Percentiles rank a stretch among this genome's conserved stretches.
Evolutionary conservation across 768 basidiomycete genomes (phyloP).

Genomic region (Mycena crocata): DNA sequence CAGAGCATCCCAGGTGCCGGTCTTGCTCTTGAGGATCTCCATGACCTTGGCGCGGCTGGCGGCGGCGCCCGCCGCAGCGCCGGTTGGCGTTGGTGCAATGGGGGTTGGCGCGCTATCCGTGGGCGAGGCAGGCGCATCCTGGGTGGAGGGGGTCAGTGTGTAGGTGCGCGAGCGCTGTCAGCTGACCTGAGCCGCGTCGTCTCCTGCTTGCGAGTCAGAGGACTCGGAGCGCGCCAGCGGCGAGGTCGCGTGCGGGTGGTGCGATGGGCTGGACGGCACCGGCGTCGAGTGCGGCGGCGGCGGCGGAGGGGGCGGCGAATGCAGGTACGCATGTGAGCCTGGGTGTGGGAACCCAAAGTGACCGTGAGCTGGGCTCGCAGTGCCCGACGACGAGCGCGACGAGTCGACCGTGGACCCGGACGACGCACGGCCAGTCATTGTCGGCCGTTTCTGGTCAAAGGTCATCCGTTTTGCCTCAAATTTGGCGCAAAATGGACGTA

Average conservation of each 20-base stretch:
- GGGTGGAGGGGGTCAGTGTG: constrained; percentile 20
- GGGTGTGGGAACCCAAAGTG: constrained; percentile 38
- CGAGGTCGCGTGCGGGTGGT: constrained; percentile 19
- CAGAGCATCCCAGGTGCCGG: constrained; percentile 71
- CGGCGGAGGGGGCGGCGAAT: constrained; percentile 15
- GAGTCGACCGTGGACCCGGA: constrained; percentile 47
- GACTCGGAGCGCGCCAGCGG: constrained; percentile 16
- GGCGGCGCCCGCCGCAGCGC: not conserved
- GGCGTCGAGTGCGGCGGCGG: constrained; percentile 25
- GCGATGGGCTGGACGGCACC: constrained; percentile 36
- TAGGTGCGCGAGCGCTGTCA: not conserved
- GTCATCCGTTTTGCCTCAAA: constrained; percentile 5
- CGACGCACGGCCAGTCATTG: constrained; percentile 23
- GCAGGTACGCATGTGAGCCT: constrained; percentile 19
- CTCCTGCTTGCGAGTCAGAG: not conserved
- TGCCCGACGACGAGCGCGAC: constrained; percentile 61
- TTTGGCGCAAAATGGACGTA: constrained; percentile 46
- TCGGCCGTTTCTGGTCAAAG: constrained; percentile 60
- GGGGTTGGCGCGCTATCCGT: constrained; percentile 27
- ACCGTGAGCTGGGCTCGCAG: constrained; percentile 58
- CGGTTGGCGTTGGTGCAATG: constrained; percentile 35
- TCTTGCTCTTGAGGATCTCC: constrained; percentile 68
- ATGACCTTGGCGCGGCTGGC: constrained; percentile 57
- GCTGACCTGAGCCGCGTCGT: constrained; percentile 18
- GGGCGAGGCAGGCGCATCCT: constrained; percentile 33